Evolutionary conservation across 1,284 basidiomycete species (phyloP), one percentile per base, ranked within the genome.

Genomic region (Somion occarium): DNA sequence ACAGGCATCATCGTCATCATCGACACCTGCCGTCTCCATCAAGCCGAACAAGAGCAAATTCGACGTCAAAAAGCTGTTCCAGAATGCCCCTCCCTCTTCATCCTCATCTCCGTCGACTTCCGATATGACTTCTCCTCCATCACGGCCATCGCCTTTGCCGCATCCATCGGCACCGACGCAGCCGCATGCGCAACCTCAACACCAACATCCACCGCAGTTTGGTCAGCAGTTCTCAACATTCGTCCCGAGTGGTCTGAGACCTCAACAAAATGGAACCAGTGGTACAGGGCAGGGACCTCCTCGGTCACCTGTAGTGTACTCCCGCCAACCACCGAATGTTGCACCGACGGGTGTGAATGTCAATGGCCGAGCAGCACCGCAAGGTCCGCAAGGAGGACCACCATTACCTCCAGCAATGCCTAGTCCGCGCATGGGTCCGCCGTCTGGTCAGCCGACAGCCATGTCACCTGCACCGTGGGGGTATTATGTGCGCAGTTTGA

Each of bases 21-120:
- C 67, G 11, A 62, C 73, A 4, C 71, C 30, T 7, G 20, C 46
- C n/a, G 23, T 39, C 5, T 23, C 44, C 19, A 60, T 61, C 19
- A 60, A 61, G 34, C 51, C 56, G 13, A 75, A 76, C 61, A 64
- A 65, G 30, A 59, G 65, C 48, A 82, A 74, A 71, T 70, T 78
- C 50, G 85, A 88, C 65, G 75, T 89, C 54, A 71, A 73, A 64
- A 86, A 83, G 65, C 66, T 90, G 52, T 88, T 87, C 74, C 73
- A 78, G 9, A 66, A 70, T 52, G 58, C 62, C 44, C 70, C 73
- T 5, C 64, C 70, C 11, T n/a, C n/a, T n/a, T n/a, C n/a, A n/a
- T n/a, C n/a, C n/a, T 39, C 38, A 39, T 63, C 74, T 4, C 53
- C 66, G 64, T 26, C 69, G 59, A 49, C 67, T 67, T 70, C 52